A percentile compares a stretch with the other conserved stretches of the same genome.
Conservation (phyloP, 2,329 filamentous ascomycete species). For the Trichoderma sp. region DNA sequence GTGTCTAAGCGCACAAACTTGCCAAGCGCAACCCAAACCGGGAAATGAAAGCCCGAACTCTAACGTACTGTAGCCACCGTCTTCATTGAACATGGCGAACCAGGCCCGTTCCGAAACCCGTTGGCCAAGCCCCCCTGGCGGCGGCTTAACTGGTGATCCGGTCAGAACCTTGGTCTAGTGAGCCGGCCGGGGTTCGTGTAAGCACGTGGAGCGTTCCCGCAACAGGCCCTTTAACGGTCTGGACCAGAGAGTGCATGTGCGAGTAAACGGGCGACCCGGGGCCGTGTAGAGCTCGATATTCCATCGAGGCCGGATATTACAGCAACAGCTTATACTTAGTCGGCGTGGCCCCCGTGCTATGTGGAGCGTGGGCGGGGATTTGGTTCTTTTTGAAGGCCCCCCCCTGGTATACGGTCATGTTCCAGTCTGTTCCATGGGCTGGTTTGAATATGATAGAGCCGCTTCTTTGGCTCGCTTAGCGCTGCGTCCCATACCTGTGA, state of each 20-base stretch:
- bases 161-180: background rate
- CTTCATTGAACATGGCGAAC: background rate
- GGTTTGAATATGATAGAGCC: background rate
- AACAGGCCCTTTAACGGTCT: background rate
- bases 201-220: background rate
- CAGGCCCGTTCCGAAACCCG: background rate
- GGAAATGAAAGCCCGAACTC: background rate
- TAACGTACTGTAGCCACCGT: background rate
- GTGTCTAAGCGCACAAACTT: background rate
- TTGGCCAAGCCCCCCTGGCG: background rate
- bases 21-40: background rate
- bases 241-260: background rate
- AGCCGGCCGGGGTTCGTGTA: background rate
- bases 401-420: background rate
- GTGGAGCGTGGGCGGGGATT: background rate
- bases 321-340: background rate
- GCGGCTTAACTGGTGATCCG: background rate
- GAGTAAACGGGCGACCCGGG: background rate
- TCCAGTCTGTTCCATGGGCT: background rate
- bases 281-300: background rate
- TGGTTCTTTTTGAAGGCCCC: background rate
- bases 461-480: background rate
- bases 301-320: background rate
- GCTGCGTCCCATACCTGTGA: background rate
- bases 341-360: background rate